Evolutionary conservation across 2,329 filamentous ascomycete genomes (phyloP), one percentile per base, ranked within the genome.

Genomic region (Aspergillus novofumigatus): DNA sequence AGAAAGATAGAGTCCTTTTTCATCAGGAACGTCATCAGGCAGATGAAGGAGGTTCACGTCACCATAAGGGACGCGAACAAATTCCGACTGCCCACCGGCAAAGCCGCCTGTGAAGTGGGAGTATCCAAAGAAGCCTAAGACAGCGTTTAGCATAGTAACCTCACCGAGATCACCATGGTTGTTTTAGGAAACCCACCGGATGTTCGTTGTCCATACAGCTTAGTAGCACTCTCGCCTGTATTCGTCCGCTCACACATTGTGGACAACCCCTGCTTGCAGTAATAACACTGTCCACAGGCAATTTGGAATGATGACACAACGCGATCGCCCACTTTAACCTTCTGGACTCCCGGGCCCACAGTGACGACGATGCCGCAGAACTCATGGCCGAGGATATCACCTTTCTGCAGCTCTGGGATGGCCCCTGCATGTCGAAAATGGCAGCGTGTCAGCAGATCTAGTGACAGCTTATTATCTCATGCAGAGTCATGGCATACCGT

Each of bases 261-360:
- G 0, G 86, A 89, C 1, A 91, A 80, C 72, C 91, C 91, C 75
- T 90, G 83, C 63, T 87, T 82, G 78, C 91, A 96, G 72, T 86
- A 92, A 73, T 84, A 87, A 77, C 92, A 96, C 35, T 72, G 53
- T 0, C 78, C 78, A 61, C 79, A 75, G 9, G 91, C 89, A 68
- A 96, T 94, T 72, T 94, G 91, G 78, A 96, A 96, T 9, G 86
- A 89, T 0, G 89, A 91, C 1, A 96, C 91, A 21, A 94, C 92
- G 28, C 91, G 80, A 63, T 86, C 82, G 14, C 87, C 88, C 6
- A 78, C 73, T 58, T 84, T 74, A 50, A 87, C 72, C 2, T 80
- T 81, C 52, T 73, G 82, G 2, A 85, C 80, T 0, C 60, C 78
- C 0, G 82, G 70, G 0, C 88, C 88, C 1, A 87, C 75, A 51